Evolutionary conservation across 371 early-diverging fungal genomes (phyloP).

Genomic region (Haplosporangium sp.): DNA sequence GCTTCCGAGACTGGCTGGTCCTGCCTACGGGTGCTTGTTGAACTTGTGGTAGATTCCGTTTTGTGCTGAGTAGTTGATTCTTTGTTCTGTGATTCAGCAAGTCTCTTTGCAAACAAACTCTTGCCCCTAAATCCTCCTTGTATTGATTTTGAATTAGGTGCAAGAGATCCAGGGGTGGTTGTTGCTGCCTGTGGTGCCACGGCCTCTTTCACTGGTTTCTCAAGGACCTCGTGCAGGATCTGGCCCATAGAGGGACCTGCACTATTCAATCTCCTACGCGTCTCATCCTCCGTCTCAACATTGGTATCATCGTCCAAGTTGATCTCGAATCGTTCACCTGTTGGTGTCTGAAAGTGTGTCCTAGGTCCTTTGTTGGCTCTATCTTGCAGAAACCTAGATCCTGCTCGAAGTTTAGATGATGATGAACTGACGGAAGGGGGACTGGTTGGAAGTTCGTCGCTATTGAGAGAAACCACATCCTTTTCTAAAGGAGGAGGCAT

Average conservation of each 20-base stretch:
- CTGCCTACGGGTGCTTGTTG: not conserved
- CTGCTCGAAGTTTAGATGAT: constrained; percentile 13
- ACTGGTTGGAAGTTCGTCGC: constrained; percentile 47
- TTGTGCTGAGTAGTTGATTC: not conserved
- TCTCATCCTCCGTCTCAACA: constrained; percentile 47
- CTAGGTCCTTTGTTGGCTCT: constrained; percentile 46
- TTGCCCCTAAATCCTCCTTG: constrained; percentile 39
- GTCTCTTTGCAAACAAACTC: constrained; percentile 47
- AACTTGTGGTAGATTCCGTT: constrained; percentile 2
- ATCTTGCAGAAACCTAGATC: constrained; percentile 40
- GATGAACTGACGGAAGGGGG: constrained; percentile 28
- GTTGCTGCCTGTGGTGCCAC: constrained; percentile 39
- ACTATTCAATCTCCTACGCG: constrained; percentile 20
- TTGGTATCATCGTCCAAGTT: constrained; percentile 29
- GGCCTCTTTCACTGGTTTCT: constrained; percentile 40
- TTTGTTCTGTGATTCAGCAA: constrained; percentile 40
- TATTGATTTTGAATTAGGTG: constrained; percentile 10
- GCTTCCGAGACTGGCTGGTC: constrained; percentile 26
- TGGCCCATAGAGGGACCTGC: constrained; percentile 46
- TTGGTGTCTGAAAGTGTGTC: constrained; percentile 37
- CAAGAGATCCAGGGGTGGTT: constrained; percentile 27
- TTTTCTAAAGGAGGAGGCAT: constrained; percentile 52
- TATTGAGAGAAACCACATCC: constrained; percentile 41
- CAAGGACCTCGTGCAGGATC: constrained; percentile 39
- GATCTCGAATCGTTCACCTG: constrained; percentile 45